Conservation (phyloP, 2,329 filamentous ascomycete species). For the Aspergillus puulaauensis region DNA sequence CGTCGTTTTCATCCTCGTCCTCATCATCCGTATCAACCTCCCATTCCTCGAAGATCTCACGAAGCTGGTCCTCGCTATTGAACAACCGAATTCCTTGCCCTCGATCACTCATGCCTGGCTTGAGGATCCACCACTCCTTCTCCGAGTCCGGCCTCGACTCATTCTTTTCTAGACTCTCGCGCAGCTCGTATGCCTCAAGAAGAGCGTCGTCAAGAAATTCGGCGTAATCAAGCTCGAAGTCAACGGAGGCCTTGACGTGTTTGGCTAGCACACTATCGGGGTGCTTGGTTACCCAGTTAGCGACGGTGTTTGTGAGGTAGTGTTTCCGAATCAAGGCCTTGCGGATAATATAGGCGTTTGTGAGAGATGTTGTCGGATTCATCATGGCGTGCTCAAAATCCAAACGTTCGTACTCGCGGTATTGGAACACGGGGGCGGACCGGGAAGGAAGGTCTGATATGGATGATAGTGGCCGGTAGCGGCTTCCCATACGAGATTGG, state of each 20-base stretch:
- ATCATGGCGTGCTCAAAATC: slow-evolving; percentile 74
- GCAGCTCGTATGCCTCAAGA: slow-evolving; percentile 83
- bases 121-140: slow-evolving; percentile 94
- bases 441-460: slow-evolving; percentile 48
- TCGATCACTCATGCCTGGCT: slow-evolving; percentile 95
- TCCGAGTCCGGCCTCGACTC: slow-evolving; percentile 60
- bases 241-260: slow-evolving; percentile 75
- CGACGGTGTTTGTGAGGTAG: slow-evolving; percentile 79
- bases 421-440: slow-evolving; percentile 65
- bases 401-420: slow-evolving; percentile 80
- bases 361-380: slow-evolving; percentile 62
- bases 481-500: slow-evolving; percentile 57
- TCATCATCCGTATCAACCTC: slow-evolving; percentile 65
- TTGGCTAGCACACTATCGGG: slow-evolving; percentile 66
- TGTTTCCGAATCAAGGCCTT: slow-evolving; percentile 97
- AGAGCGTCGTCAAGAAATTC: slow-evolving; percentile 95
- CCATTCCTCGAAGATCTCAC: slow-evolving; percentile 87
- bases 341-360: slow-evolving; percentile 91
- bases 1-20: slow-evolving; percentile 34
- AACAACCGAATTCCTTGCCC: slow-evolving; percentile 93
- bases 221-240: slow-evolving; percentile 93
- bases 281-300: slow-evolving; percentile 83
- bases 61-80: slow-evolving; percentile 78
- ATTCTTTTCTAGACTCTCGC: slow-evolving; percentile 74
- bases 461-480: slow-evolving; percentile 57